Evolutionary conservation across 768 basidiomycete species (phyloP).

Genomic region (Suillus sp.): DNA sequence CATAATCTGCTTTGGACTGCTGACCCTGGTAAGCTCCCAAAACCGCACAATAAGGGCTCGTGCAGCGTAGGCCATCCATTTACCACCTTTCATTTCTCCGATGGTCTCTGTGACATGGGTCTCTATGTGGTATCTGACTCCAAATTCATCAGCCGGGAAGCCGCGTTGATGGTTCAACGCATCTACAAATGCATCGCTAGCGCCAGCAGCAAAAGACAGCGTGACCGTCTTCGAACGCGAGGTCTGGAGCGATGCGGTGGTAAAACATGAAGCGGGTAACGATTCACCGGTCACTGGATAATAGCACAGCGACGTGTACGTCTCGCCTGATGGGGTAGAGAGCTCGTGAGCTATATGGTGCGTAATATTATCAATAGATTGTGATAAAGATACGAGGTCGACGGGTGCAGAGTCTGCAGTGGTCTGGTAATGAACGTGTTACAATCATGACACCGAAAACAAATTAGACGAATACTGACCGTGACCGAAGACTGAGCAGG

Average conservation of each 20-base stretch:
- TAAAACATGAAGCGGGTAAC: slow-evolving; percentile 41
- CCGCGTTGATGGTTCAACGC: slow-evolving; percentile 35
- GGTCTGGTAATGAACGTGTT: slow-evolving; percentile 22
- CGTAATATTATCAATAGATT: slow-evolving; percentile 51
- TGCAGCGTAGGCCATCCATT: slow-evolving; percentile 89
- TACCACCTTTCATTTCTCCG: slow-evolving; percentile 75
- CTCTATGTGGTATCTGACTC: slow-evolving; percentile 55
- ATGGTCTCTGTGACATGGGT: slow-evolving; percentile 50
- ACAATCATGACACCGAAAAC: not conserved
- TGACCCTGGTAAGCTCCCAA: slow-evolving; percentile 81
- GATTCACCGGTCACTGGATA: slow-evolving; percentile 29
- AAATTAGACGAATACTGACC: slow-evolving; percentile 25
- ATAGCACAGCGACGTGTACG: slow-evolving; percentile 58
- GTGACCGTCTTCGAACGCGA: slow-evolving; percentile 48
- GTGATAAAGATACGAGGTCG: slow-evolving; percentile 44
- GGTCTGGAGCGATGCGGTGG: slow-evolving; percentile 34
- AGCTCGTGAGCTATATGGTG: slow-evolving; percentile 46
- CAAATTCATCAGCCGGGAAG: slow-evolving; percentile 39
- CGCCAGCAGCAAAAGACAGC: slow-evolving; percentile 50
- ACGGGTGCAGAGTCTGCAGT: slow-evolving; percentile 36
- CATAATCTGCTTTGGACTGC: slow-evolving; percentile 21
- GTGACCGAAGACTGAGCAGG: slow-evolving; percentile 37
- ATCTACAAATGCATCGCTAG: slow-evolving; percentile 52
- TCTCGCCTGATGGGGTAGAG: slow-evolving; percentile 43
- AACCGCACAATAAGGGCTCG: slow-evolving; percentile 76